These are phyloP conservation scores for Syzygium jambos DNA, from an alignment of 345 rosid species.

Conservation along the genomic window DNA sequence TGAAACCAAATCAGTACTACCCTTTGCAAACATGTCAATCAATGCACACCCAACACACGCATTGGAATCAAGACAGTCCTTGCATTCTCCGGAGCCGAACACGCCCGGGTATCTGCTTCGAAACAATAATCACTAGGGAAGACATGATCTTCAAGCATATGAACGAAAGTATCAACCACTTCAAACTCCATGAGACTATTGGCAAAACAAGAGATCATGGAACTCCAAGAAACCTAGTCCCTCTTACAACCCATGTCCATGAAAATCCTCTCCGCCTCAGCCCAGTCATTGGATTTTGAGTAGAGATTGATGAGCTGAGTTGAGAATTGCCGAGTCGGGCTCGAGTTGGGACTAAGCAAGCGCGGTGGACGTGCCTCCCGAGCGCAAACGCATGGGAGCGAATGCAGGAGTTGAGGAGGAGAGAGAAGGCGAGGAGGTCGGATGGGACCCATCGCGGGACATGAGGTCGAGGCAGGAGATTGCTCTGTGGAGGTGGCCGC, in stretches of 20 bases:
- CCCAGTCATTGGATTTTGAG: neutral
- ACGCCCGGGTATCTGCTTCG: neutral
- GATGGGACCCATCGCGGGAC: neutral
- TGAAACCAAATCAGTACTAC: no score
- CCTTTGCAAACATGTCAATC: no score
- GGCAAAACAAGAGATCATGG: neutral
- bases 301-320: neutral
- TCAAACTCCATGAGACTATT: neutral
- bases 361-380: neutral
- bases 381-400: neutral
- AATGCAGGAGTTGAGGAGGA: neutral
- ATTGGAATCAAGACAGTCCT: no score
- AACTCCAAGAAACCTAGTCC: neutral
- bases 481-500: neutral
- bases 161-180: neutral
- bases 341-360: neutral
- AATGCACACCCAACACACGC: no score
- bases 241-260: neutral
- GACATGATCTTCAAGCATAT: neutral
- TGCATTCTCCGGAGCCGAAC: no score
- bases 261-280: neutral
- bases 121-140: neutral
- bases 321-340: neutral
- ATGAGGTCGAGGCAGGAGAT: neutral
- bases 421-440: neutral